These are phyloP conservation scores for Aspergillus sclerotioniger DNA, from an alignment of 495 filamentous ascomycete genomes.

Conservation along the genomic window DNA sequence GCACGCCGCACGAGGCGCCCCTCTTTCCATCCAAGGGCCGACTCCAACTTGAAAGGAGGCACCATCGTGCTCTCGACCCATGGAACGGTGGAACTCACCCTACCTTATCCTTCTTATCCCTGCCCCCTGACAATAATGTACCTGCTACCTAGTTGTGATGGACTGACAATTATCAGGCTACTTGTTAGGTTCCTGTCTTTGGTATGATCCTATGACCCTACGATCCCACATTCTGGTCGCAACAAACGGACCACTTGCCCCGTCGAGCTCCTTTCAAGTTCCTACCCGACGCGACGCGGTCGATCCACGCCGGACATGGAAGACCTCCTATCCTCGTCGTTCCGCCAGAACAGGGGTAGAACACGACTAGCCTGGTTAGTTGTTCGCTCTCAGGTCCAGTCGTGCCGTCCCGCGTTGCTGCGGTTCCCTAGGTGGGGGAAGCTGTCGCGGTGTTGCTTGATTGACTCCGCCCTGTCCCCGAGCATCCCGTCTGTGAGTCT, in stretches of 20 bases:
- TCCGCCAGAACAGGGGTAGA: not conserved
- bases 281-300: not conserved
- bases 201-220: not conserved
- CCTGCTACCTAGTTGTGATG: too few relatives aligned
- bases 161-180: not conserved
- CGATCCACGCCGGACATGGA: not conserved
- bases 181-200: not conserved
- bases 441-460: slow-evolving; percentile 1
- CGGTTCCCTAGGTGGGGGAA: slow-evolving; percentile 10
- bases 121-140: not conserved
- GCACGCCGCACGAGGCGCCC: not conserved
- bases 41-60: too few relatives aligned
- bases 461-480: not conserved
- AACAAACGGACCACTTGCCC: not conserved
- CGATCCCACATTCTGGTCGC: not conserved
- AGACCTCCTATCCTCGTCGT: not conserved
- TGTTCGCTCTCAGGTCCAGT: slow-evolving; percentile 1
- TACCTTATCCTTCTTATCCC: not conserved
- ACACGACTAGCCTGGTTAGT: not conserved
- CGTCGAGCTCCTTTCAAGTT: not conserved
- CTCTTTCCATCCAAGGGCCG: too few relatives aligned
- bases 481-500: slow-evolving; percentile 8
- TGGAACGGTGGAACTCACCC: not conserved
- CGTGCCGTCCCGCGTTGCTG: slow-evolving; percentile 18
- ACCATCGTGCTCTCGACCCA: too few relatives aligned